Evolutionary conservation across 1,139 yeast species (phyloP).

Genomic region (Geotrichum cucujoidarum): DNA sequence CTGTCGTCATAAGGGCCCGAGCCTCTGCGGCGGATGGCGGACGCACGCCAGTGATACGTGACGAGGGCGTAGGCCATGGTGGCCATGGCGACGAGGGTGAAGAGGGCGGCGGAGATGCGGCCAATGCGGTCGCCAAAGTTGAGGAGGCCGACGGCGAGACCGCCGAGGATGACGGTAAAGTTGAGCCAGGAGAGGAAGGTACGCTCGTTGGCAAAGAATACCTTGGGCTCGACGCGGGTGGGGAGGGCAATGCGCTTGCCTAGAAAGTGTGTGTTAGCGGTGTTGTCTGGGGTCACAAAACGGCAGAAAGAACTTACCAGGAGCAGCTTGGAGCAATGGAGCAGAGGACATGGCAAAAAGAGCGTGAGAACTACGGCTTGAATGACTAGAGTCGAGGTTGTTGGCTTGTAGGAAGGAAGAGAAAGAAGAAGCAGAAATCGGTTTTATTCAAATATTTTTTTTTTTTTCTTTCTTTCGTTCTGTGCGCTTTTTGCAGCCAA

Average conservation of each 20-base stretch:
- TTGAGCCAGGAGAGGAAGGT: slow-evolving; percentile 91
- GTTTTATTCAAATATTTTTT: not conserved
- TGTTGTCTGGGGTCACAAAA: no score
- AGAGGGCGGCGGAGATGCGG: slow-evolving; percentile 85
- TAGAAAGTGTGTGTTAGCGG: slow-evolving; percentile 12
- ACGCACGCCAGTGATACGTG: slow-evolving; percentile 99
- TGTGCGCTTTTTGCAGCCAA: not conserved
- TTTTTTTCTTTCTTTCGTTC: not conserved
- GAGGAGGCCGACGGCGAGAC: slow-evolving; percentile 89
- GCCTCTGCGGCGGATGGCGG: slow-evolving; percentile 95
- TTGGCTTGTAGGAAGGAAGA: not conserved
- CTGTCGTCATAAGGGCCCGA: slow-evolving; percentile 97
- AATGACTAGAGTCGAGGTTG: slow-evolving; percentile 50
- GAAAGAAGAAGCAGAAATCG: slow-evolving; percentile 3
- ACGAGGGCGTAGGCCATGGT: slow-evolving; percentile 93
- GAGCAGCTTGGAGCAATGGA: slow-evolving; percentile 57
- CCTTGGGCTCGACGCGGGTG: slow-evolving; percentile 96
- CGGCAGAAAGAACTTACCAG: slow-evolving; percentile 40
- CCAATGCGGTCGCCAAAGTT: slow-evolving; percentile 95
- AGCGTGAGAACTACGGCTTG: slow-evolving; percentile 54
- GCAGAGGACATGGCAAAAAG: slow-evolving; percentile 48
- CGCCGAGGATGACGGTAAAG: slow-evolving; percentile 94
- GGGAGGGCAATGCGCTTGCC: slow-evolving; percentile 96
- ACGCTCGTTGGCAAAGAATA: slow-evolving; percentile 96
- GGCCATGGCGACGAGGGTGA: slow-evolving; percentile 90